phyloP scores from a whole-genome alignment of 2,329 filamentous ascomycete species.

The Hypomyces rosellus region DNA sequence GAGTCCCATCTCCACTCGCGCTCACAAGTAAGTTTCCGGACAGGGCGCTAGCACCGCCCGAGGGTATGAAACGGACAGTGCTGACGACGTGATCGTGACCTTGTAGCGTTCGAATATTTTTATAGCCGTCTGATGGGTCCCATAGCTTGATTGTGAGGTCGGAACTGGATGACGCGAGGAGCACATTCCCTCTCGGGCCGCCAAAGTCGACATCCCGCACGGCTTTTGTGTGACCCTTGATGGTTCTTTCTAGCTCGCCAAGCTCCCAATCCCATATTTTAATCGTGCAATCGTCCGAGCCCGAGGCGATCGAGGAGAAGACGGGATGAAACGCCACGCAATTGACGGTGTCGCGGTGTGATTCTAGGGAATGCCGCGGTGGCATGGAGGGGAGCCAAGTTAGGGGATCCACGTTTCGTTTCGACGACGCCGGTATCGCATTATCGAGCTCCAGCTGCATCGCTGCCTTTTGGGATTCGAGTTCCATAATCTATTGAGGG shows the following conservation, averaged over 20 bases:
- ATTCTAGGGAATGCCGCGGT: constrained; percentile 74
- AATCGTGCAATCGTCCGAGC: constrained; percentile 89
- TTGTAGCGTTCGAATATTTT: constrained; percentile 85
- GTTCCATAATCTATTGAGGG: constrained; percentile 71
- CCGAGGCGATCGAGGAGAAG: constrained; percentile 84
- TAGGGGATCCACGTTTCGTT: constrained; percentile 74
- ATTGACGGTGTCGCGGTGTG: constrained; percentile 72
- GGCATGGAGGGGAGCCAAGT: constrained; percentile 82
- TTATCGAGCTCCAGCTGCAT: constrained; percentile 81
- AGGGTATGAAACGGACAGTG: constrained; percentile 81
- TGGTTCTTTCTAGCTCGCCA: constrained; percentile 79
- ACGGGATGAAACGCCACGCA: constrained; percentile 92
- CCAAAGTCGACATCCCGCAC: constrained; percentile 88
- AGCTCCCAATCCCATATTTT: constrained; percentile 98
- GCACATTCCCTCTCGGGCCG: constrained; percentile 54
- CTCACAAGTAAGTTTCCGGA: constrained; percentile 79
- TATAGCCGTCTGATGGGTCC: constrained; percentile 89
- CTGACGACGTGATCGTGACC: constrained; percentile 92
- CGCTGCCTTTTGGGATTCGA: constrained; percentile 66
- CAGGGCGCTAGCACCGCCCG: constrained; percentile 68
- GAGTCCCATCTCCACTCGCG: constrained; percentile 75
- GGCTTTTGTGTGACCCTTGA: constrained; percentile 86
- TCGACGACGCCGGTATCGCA: constrained; percentile 67
- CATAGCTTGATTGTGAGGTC: constrained; percentile 93
- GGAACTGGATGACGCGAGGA: constrained; percentile 64